Evolutionary conservation across 306 rosid genomes (phyloP).

Genomic region (Malus asiatica): DNA sequence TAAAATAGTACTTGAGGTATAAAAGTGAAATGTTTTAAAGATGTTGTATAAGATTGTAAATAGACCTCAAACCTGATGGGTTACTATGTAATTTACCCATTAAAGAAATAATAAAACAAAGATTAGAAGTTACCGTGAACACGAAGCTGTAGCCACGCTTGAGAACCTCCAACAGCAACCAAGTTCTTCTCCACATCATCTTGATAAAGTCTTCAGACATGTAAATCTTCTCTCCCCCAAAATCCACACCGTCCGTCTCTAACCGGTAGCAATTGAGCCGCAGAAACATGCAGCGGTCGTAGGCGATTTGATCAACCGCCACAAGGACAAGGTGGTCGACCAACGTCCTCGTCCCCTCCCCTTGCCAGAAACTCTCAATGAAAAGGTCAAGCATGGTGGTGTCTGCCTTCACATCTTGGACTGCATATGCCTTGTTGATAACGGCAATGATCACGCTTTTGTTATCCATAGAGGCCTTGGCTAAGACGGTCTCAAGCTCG

Average conservation of each 20-base stretch:
- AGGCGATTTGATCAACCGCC: conserved; percentile 61
- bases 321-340: conserved; percentile 49
- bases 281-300: conserved; percentile 50
- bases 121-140: conserved; percentile 43
- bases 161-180: conserved; percentile 51
- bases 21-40: too few relatives aligned
- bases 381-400: conserved; percentile 70
- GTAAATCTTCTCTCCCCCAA: conserved; percentile 48
- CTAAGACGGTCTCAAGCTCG: conserved; percentile 34
- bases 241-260: conserved; percentile 52
- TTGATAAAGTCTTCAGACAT: conserved; percentile 66
- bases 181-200: conserved; percentile 83
- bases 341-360: conserved; percentile 46
- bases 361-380: conserved; percentile 61
- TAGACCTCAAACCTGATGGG: too few relatives aligned
- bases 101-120: neutral
- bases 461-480: conserved; percentile 52
- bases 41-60: too few relatives aligned
- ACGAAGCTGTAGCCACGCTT: conserved; percentile 64
- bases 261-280: conserved; percentile 46
- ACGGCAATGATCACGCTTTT: conserved; percentile 56
- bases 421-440: conserved; percentile 61
- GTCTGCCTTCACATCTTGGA: conserved; percentile 30
- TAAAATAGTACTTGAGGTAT: too few relatives aligned
- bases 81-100: too few relatives aligned